Evolutionary conservation across 2,329 filamentous ascomycete genomes (phyloP), one percentile per base, ranked within the genome.

Genomic region (Didymella glomerata): DNA sequence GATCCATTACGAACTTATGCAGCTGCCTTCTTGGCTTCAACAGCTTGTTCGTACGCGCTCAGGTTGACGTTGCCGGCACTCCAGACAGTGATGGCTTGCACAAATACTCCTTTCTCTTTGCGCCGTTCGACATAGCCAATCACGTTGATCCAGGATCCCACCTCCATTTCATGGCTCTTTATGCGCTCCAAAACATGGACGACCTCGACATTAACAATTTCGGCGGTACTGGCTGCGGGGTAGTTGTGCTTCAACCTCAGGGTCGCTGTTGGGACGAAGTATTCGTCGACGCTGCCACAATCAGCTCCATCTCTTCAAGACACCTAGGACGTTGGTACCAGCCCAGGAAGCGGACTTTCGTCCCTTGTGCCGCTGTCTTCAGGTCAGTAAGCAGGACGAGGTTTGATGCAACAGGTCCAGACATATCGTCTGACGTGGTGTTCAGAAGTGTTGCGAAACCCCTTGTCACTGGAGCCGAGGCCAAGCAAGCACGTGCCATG

Each of bases 321-420:
- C n/a, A 16, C 25, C 4, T 13, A 20, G 10, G 27, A 47, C 28
- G 40, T 48, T 79, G 87, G 80, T 84, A 97, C 94, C 93, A 97
- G 77, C 92, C 93, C 49, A 98, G 79, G 76, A 98, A 96, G 61
- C 94, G 89, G 61, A 97, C 89, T 79, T 98, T 98, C n/a, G 87
- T 85, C n/a, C 85, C 85, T 4, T 73, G 60, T 22, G 78, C 76
- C 46, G 83, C 80, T 56, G 80, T 72, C 1, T 79, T 79, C n/a
- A 83, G 66, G 51, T 83, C 78, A 11, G 73, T 74, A 30, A 83
- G 68, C 40, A 82, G 72, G 60, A 88, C 86, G 10, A 83, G 74
- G 32, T 67, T 76, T 47, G 77, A 79, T 14, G 92, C 85, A 30
- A 86, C 79, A 27, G 91, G 90, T 34, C 67, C 70, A 59, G 72